Conservation (phyloP, 2,329 filamentous ascomycete genomes). For the Phaeosphaeriaceae sp. region DNA sequence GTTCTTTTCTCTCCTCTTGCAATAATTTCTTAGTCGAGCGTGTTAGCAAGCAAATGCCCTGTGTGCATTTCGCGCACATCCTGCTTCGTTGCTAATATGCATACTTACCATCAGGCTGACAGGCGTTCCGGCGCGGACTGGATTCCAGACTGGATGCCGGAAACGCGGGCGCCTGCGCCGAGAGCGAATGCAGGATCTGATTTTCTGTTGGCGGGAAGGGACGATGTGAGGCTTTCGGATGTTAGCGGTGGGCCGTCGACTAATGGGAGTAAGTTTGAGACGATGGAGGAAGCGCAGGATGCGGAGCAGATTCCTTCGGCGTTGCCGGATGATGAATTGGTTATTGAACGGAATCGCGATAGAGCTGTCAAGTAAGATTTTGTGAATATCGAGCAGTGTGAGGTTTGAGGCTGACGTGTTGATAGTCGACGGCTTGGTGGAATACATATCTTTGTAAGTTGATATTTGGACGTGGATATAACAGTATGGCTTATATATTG, state of each 20-base stretch:
- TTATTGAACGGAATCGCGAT: constrained; percentile 2
- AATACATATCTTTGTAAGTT: constrained; percentile 8
- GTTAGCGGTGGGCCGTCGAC: constrained; percentile 1
- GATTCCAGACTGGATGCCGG: constrained; percentile 1
- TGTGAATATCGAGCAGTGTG: background rate
- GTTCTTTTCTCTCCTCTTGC: too few relatives aligned
- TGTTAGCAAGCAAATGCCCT: too few relatives aligned
- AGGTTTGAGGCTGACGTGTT: background rate
- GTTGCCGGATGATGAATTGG: background rate
- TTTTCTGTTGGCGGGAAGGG: background rate
- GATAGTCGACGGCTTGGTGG: constrained; percentile 6
- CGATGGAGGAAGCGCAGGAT: background rate
- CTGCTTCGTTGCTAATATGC: too few relatives aligned
- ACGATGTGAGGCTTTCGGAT: background rate
- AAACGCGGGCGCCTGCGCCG: background rate
- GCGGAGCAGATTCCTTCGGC: background rate
- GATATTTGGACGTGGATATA: background rate
- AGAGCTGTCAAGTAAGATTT: constrained; percentile 1
- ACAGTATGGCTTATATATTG: background rate
- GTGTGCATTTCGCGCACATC: too few relatives aligned
- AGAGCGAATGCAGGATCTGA: background rate
- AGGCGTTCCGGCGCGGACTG: background rate
- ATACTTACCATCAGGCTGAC: background rate
- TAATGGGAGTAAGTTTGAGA: background rate
- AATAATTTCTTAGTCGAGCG: too few relatives aligned